phyloP scores from a whole-genome alignment of 1,139 yeast species.

The Cylindricascospora bacillispora region DNA sequence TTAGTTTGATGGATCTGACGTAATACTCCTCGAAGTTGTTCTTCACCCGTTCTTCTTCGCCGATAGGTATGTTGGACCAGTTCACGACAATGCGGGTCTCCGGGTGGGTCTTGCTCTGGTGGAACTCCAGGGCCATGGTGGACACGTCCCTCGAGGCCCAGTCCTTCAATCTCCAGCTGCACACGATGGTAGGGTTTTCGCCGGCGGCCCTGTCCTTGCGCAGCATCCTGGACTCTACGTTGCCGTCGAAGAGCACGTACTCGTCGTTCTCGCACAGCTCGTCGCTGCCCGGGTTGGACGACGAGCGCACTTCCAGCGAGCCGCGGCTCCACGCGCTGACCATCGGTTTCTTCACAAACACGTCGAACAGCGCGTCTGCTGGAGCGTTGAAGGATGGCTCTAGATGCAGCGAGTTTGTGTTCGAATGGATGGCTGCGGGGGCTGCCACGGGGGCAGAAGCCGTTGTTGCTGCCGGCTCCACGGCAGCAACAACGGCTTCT shows the following conservation, averaged over 20 bases:
- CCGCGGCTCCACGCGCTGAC: slow-evolving; percentile 30
- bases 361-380: slow-evolving; percentile 69
- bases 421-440: slow-evolving; percentile 22
- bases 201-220: slow-evolving; percentile 38
- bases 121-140: slow-evolving; percentile 47
- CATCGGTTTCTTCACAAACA: slow-evolving; percentile 70
- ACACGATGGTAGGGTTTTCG: slow-evolving; percentile 38
- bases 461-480: slow-evolving; percentile 6
- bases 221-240: slow-evolving; percentile 50
- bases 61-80: slow-evolving; percentile 88
- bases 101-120: slow-evolving; percentile 50
- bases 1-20: slow-evolving; percentile 71
- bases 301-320: slow-evolving; percentile 3
- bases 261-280: slow-evolving; percentile 40
- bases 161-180: slow-evolving; percentile 77
- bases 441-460: slow-evolving; percentile 9
- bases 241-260: slow-evolving; percentile 79
- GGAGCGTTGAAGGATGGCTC: slow-evolving; percentile 78
- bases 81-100: slow-evolving; percentile 73
- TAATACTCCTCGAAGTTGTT: slow-evolving; percentile 82
- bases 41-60: slow-evolving; percentile 87
- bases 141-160: slow-evolving; percentile 78
- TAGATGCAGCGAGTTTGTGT: slow-evolving; percentile 67
- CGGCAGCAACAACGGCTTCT: slow-evolving; percentile 14
- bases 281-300: slow-evolving; percentile 5